A percentile compares a stretch with the other conserved stretches of the same genome.
Evolutionary conservation across 495 filamentous ascomycete genomes (phyloP).

Genomic region (Daldinia bambusicola): DNA sequence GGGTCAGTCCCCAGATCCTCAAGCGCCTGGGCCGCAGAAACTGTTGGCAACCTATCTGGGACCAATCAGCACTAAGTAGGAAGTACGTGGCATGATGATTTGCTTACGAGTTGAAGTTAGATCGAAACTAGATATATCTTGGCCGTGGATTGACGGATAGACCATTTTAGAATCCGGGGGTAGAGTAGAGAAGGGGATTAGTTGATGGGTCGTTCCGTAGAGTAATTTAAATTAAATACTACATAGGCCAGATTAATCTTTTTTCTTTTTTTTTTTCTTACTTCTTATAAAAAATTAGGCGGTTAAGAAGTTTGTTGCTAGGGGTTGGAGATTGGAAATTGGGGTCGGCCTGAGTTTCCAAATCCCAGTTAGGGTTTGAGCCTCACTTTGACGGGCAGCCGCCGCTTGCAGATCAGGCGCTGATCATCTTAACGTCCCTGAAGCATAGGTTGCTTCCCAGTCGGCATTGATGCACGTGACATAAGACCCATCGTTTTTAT

Average conservation of each 20-base stretch:
- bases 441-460: conserved; percentile 12
- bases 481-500: conserved; percentile 14
- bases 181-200: background rate
- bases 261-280: background rate
- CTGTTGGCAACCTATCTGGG: conserved; percentile 81
- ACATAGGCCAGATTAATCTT: background rate
- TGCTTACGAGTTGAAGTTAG: conserved; percentile 52
- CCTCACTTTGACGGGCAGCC: conserved; percentile 36
- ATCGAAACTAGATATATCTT: conserved; percentile 61
- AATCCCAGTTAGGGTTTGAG: conserved; percentile 37
- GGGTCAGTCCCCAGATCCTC: conserved; percentile 65
- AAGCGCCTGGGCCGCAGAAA: conserved; percentile 87
- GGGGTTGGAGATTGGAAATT: conserved; percentile 25
- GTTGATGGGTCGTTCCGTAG: background rate
- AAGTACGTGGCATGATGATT: background rate
- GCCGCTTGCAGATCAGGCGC: conserved; percentile 41
- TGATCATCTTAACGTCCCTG: conserved; percentile 26
- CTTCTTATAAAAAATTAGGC: background rate
- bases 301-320: conserved; percentile 16
- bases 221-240: background rate
- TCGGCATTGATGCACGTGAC: conserved; percentile 31
- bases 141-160: conserved; percentile 57
- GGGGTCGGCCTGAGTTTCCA: conserved; percentile 22
- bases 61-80: conserved; percentile 22
- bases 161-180: conserved; percentile 48